Percentiles rank a stretch among this genome's conserved stretches.
These are phyloP conservation scores for Pseudogymnoascus sp. DNA, from an alignment of 2,329 filamentous ascomycete species.

Conservation along the genomic window DNA sequence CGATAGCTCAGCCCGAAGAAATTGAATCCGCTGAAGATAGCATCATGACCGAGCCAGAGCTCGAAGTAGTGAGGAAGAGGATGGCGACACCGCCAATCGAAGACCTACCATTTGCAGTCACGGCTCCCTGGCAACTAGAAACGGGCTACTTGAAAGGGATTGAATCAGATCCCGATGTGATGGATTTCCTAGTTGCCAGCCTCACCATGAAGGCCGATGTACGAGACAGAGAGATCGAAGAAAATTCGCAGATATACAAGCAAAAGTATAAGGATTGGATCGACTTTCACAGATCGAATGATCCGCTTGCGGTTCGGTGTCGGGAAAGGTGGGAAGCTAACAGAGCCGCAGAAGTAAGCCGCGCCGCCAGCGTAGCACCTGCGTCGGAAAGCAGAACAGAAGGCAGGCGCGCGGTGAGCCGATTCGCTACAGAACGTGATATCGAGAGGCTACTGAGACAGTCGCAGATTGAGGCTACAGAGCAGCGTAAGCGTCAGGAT, in stretches of 20 bases:
- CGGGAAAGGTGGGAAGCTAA: conserved; percentile 24
- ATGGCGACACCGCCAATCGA: conserved; percentile 27
- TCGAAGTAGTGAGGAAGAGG: conserved; percentile 22
- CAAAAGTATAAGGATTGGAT: conserved; percentile 21
- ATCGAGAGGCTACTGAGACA: conserved; percentile 64
- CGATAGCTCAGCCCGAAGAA: neutral
- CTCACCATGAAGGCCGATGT: conserved; percentile 4
- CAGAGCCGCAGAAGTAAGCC: conserved; percentile 21
- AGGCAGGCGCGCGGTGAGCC: conserved; percentile 43
- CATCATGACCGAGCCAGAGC: conserved; percentile 5
- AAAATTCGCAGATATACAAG: conserved; percentile 22
- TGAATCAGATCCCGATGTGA: conserved; percentile 16
- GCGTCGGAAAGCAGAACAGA: conserved; percentile 37
- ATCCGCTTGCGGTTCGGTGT: conserved; percentile 24
- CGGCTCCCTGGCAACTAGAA: conserved; percentile 22
- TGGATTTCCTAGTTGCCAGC: conserved; percentile 7
- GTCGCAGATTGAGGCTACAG: conserved; percentile 63
- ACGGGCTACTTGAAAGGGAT: conserved; percentile 21
- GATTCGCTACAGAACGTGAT: conserved; percentile 66
- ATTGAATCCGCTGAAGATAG: neutral
- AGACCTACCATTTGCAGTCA: conserved; percentile 21
- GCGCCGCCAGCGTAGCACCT: conserved; percentile 19
- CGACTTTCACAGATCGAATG: conserved; percentile 21
- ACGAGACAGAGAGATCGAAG: conserved; percentile 21
- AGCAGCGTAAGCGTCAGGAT: conserved; percentile 59